Conservation (phyloP, 345 rosid species). For the Gossypium mustelinum region DNA sequence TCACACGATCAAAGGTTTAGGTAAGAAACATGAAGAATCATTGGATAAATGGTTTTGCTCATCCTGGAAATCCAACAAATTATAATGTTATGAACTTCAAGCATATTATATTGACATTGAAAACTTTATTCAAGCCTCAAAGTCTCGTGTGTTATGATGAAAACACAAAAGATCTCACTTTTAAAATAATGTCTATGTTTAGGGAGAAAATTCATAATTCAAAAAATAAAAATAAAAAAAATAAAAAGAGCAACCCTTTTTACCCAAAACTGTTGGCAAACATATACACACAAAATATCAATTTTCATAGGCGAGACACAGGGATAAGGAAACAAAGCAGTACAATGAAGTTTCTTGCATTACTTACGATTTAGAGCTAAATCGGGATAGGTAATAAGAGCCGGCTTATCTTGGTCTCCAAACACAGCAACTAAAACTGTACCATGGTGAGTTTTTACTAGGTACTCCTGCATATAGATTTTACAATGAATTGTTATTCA, state of each 20-base stretch:
- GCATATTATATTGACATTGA: neutral
- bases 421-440: constrained; percentile 69
- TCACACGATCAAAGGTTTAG: constrained; percentile 1
- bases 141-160: neutral
- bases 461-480: constrained; percentile 54
- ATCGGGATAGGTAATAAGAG: constrained; percentile 92
- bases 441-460: constrained; percentile 62
- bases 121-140: neutral
- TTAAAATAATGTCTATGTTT: neutral
- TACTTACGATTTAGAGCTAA: constrained; percentile 77
- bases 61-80: neutral
- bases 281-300: neutral
- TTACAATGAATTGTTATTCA: constrained; percentile 18
- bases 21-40: constrained; percentile 9
- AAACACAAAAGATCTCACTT: constrained; percentile 1
- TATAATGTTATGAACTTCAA: neutral
- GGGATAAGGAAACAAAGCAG: neutral
- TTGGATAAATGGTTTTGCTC: neutral
- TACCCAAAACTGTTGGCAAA: neutral
- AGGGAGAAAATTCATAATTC: neutral
- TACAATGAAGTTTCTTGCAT: neutral
- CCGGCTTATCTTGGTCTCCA: constrained; percentile 96
- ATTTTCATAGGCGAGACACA: neutral
- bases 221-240: neutral
- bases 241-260: neutral